phyloP scores from a whole-genome alignment of 805 yeast species.

The Nakazawaea peltata region DNA sequence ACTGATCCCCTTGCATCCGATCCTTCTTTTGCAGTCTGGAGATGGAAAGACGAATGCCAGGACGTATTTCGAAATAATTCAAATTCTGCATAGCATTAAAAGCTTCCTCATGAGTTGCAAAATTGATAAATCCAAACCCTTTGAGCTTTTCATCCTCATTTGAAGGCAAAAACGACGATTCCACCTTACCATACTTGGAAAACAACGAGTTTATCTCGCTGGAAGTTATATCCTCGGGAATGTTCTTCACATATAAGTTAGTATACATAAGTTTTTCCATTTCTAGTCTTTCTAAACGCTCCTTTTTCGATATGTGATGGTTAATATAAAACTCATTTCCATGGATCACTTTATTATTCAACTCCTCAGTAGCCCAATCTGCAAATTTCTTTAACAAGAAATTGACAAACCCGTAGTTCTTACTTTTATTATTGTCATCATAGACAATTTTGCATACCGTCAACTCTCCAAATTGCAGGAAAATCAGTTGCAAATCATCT shows the following conservation, averaged over 20 bases:
- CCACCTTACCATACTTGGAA: conserved; percentile 36
- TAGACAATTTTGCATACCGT: conserved; percentile 38
- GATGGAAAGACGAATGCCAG: conserved; percentile 23
- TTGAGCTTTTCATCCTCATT: conserved; percentile 19
- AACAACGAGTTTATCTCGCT: conserved; percentile 35
- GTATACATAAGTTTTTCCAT: conserved; percentile 38
- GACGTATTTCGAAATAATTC: conserved; percentile 31
- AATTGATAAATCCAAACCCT: conserved; percentile 49
- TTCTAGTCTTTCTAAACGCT: conserved; percentile 42
- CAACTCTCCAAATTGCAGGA: conserved; percentile 32
- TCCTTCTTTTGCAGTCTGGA: conserved; percentile 38
- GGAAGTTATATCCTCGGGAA: conserved; percentile 31
- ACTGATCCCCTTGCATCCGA: too few relatives aligned
- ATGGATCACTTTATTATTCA: conserved; percentile 18
- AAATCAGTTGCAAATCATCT: conserved; percentile 28
- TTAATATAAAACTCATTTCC: conserved; percentile 41
- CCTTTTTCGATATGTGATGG: conserved; percentile 58
- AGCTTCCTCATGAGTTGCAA: conserved; percentile 39
- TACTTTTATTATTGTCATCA: conserved; percentile 35
- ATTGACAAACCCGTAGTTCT: conserved; percentile 63
- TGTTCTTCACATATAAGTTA: conserved; percentile 45
- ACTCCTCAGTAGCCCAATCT: conserved; percentile 44
- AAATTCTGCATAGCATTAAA: conserved; percentile 39
- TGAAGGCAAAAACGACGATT: conserved; percentile 45
- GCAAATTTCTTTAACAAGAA: conserved; percentile 53